Evolutionary conservation across 2,329 filamentous ascomycete genomes (phyloP), one percentile per base, ranked within the genome.

Genomic region (Colletotrichum paranaense): DNA sequence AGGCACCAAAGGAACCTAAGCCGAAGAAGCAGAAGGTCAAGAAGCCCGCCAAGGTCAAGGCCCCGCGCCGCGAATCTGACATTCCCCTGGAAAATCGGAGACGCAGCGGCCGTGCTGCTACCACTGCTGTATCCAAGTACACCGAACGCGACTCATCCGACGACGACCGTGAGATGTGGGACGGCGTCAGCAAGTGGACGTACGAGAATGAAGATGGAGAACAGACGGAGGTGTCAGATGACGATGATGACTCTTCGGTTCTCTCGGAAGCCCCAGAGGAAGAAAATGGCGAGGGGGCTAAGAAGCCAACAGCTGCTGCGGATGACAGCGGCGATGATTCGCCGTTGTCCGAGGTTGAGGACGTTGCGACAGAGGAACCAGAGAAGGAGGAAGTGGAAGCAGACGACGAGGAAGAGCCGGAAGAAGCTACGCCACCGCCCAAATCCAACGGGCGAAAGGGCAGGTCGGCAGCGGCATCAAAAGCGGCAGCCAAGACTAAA

Each of bases 121-220:
- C 73, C 32, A 73, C 68, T 28, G 46, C 19, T 11, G 80, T 82
- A 19, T 87, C 88, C 6, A 80, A 84, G 46, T 91, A 91, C 75
- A 84, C 86, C 26, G 89, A 91, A 78, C 86, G 89, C 38, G 88
- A 90, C 68, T 88, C 88, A 12, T 85, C 86, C 12, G 88, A 89
- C 62, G 89, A 91, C 72, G 89, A 91, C 73, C 86, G 89, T 75
- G 89, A 91, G 78, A 91, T 91, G 89, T 81, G 90, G 28, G 86
- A 89, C 59, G 89, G 89, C 2, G 89, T 91, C 5, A 88, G 89
- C 1, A 83, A 89, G 78, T 91, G 89, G 89, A 84, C 88, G 28
- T 91, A 91, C 60, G 81, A 80, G 19, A 81, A 83, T n/a, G 81
- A 80, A 16, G 81, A 83, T n/a, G 76, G 82, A 3, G 78, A 19